Percentiles rank a stretch among this genome's conserved stretches.
Conservation (phyloP, 192 early-diverging fungal species). For the Helicostylum pulchrum region DNA sequence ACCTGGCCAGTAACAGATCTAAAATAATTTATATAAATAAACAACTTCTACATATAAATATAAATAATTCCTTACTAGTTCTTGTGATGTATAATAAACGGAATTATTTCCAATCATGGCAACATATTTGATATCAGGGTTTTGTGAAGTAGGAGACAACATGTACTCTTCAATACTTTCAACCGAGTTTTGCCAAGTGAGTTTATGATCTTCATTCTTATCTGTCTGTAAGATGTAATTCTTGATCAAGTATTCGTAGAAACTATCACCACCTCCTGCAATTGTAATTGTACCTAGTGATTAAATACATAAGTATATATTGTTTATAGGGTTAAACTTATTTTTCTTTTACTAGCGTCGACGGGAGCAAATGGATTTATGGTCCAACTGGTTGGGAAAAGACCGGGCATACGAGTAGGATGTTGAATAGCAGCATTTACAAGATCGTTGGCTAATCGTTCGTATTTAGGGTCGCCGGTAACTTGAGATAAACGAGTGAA, state of each 20-base stretch:
- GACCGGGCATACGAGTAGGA: slow-evolving; percentile 45
- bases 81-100: slow-evolving; percentile 16
- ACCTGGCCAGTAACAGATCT: slow-evolving; percentile 51
- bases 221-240: slow-evolving; percentile 45
- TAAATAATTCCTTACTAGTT: slow-evolving; percentile 10
- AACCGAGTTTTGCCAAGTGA: slow-evolving; percentile 35
- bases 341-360: background rate
- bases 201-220: slow-evolving; percentile 24
- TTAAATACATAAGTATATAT: too few species aligned
- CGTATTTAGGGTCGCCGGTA: slow-evolving; percentile 63
- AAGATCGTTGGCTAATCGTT: slow-evolving; percentile 45
- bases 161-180: slow-evolving; percentile 26
- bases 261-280: slow-evolving; percentile 51
- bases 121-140: slow-evolving; percentile 16
- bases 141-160: slow-evolving; percentile 14
- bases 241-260: slow-evolving; percentile 63
- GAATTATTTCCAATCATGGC: slow-evolving; percentile 3
- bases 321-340: too few species aligned
- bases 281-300: slow-evolving; percentile 29
- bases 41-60: background rate
- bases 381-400: slow-evolving; percentile 51
- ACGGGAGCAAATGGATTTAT: slow-evolving; percentile 31
- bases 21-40: too few species aligned
- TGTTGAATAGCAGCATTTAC: slow-evolving; percentile 45
- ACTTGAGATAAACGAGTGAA: slow-evolving; percentile 76